Evolutionary conservation across 306 rosid genomes (phyloP).

Genomic region (Pachyrhizus erosus): DNA sequence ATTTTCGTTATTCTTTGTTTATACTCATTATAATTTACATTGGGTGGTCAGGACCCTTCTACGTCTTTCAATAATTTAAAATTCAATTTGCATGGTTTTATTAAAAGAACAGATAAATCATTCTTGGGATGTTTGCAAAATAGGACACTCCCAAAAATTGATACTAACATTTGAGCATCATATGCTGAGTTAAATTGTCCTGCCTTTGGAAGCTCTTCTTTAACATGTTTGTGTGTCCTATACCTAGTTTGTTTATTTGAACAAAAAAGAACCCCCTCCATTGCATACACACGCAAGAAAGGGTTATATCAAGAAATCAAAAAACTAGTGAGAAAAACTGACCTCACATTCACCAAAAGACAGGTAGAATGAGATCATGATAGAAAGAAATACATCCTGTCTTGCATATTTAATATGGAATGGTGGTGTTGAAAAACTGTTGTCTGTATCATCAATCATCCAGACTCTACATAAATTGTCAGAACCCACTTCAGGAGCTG

Average conservation of each 20-base stretch:
- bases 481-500: constrained; percentile 85
- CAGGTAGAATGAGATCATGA: constrained; percentile 87
- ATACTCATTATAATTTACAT: constrained; percentile 2
- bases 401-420: constrained; percentile 84
- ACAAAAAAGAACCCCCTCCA: not conserved
- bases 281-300: not conserved
- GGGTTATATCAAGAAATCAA: constrained; percentile 12
- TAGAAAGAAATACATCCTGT: constrained; percentile 85
- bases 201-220: constrained; percentile 10
- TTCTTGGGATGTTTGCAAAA: not conserved
- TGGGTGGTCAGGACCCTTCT: not conserved
- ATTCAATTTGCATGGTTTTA: constrained; percentile 1
- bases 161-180: not conserved
- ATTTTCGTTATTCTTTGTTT: not conserved
- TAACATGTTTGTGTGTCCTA: not conserved
- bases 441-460: constrained; percentile 88
- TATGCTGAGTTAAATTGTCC: not conserved
- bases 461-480: constrained; percentile 87
- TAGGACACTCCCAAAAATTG: not conserved
- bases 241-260: constrained; percentile 15
- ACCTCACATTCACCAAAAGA: constrained; percentile 75
- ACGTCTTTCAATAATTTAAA: constrained; percentile 9
- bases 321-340: constrained; percentile 33
- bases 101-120: not conserved
- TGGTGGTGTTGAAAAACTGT: constrained; percentile 91